Evolutionary conservation across 352 stramenopile species (phyloP).

Genomic region (Phytophthora sp.): DNA sequence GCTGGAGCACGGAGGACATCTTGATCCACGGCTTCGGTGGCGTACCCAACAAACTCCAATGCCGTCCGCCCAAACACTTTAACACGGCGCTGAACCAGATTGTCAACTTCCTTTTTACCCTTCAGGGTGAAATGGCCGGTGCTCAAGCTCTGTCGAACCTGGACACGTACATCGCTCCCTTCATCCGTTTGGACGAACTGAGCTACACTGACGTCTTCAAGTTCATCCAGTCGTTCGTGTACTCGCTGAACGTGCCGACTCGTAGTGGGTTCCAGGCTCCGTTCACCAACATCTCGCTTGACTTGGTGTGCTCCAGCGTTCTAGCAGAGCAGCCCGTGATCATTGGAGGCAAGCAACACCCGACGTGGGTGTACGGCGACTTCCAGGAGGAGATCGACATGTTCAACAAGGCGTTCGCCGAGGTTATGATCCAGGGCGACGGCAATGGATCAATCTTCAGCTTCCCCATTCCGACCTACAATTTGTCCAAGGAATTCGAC

Average conservation of each 20-base stretch:
- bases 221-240: conserved; percentile 43
- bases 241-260: conserved; percentile 38
- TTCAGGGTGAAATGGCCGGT: conserved; percentile 38
- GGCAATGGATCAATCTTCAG: conserved; percentile 43
- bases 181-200: conserved; percentile 40
- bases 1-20: conserved; percentile 42
- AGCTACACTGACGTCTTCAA: conserved; percentile 41
- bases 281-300: conserved; percentile 41
- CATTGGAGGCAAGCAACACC: conserved; percentile 35
- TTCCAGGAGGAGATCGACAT: conserved; percentile 42
- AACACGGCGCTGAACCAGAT: conserved; percentile 41
- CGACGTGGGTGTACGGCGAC: conserved; percentile 36
- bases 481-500: conserved; percentile 39
- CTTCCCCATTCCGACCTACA: conserved; percentile 44
- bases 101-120: conserved; percentile 43
- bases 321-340: conserved; percentile 32
- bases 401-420: conserved; percentile 41
- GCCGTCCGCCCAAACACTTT: conserved; percentile 38
- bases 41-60: conserved; percentile 40
- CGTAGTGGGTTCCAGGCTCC: conserved; percentile 37
- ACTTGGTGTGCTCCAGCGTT: conserved; percentile 34
- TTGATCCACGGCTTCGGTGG: conserved; percentile 38
- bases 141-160: conserved; percentile 41
- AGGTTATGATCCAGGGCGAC: conserved; percentile 42
- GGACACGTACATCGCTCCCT: conserved; percentile 38